A percentile compares a stretch with the other conserved stretches of the same genome.
Evolutionary conservation across 2,329 filamentous ascomycete species (phyloP).

Genomic region (Neofusicoccum umdonicola): DNA sequence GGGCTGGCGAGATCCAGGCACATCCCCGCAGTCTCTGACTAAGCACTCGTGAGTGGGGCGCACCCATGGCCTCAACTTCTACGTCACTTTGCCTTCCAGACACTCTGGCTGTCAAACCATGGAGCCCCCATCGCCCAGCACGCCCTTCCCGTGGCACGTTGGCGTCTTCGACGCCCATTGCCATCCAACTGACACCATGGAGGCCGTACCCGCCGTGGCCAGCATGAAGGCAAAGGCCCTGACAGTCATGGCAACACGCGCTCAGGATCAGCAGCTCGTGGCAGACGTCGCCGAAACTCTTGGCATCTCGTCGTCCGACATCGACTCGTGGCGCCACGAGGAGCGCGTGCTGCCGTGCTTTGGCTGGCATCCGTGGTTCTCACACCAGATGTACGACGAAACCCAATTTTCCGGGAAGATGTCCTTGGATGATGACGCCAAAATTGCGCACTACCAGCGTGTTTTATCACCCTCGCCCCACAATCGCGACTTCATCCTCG

Average conservation of each 20-base stretch:
- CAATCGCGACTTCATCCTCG: conserved; percentile 47
- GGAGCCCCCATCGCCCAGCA: not conserved
- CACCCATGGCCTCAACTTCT: not conserved
- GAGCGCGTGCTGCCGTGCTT: conserved; percentile 67
- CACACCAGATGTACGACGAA: conserved; percentile 71
- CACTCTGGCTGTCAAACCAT: not conserved
- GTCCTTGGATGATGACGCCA: conserved; percentile 42
- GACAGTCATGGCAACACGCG: conserved; percentile 74
- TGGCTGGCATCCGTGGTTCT: conserved; percentile 88
- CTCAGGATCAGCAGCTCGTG: conserved; percentile 73
- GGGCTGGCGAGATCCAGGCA: too few species aligned
- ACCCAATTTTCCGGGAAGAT: conserved; percentile 29
- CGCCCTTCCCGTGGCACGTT: conserved; percentile 63
- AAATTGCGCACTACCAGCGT: conserved; percentile 62
- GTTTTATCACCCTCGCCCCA: conserved; percentile 60
- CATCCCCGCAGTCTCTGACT: too few species aligned
- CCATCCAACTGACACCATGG: conserved; percentile 77
- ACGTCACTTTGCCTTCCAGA: not conserved
- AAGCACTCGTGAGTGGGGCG: too few species aligned
- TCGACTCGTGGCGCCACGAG: conserved; percentile 29
- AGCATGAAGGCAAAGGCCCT: conserved; percentile 65
- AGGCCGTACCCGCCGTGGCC: conserved; percentile 56
- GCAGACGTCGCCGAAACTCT: conserved; percentile 57
- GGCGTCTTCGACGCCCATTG: conserved; percentile 78
- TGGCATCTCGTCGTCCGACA: conserved; percentile 41